These are phyloP conservation scores for Ambrosia trifida DNA, from an alignment of 129 eudicot genomes.

Conservation along the genomic window DNA sequence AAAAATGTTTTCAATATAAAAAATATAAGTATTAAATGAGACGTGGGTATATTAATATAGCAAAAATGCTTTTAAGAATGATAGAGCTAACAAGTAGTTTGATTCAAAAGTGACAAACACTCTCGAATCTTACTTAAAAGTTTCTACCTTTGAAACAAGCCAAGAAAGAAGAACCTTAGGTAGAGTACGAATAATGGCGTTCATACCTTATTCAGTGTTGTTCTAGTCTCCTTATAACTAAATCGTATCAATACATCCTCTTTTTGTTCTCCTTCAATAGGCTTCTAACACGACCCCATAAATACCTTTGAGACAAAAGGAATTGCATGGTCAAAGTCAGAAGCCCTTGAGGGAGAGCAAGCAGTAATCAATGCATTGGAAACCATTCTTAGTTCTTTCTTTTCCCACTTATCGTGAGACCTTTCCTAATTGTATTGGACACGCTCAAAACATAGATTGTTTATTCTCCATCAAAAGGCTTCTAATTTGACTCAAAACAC, in stretches of 20 bases:
- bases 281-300: conserved; percentile 30
- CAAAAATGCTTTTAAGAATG: conserved; percentile 3
- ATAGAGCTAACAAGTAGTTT: neutral
- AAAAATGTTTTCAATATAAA: neutral
- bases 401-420: conserved; percentile 18
- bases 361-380: conserved; percentile 37
- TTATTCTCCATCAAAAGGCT: conserved; percentile 29
- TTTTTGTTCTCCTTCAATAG: conserved; percentile 25
- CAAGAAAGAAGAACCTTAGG: neutral
- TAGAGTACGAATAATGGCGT: neutral
- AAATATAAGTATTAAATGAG: neutral
- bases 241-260: neutral
- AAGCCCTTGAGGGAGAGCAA: conserved; percentile 46
- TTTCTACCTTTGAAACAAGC: conserved; percentile 1
- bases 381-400: conserved; percentile 20
- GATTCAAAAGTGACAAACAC: neutral
- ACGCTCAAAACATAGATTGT: conserved; percentile 3
- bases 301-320: neutral
- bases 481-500: conserved; percentile 7
- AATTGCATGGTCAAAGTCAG: conserved; percentile 11
- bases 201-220: neutral
- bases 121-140: neutral
- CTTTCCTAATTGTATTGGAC: conserved; percentile 28
- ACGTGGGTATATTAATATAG: neutral
- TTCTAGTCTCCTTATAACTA: neutral